A percentile compares a stretch with the other conserved stretches of the same genome.
phyloP scores from a whole-genome alignment of 2,329 filamentous ascomycete genomes.

The Sarocladium oryzae region DNA sequence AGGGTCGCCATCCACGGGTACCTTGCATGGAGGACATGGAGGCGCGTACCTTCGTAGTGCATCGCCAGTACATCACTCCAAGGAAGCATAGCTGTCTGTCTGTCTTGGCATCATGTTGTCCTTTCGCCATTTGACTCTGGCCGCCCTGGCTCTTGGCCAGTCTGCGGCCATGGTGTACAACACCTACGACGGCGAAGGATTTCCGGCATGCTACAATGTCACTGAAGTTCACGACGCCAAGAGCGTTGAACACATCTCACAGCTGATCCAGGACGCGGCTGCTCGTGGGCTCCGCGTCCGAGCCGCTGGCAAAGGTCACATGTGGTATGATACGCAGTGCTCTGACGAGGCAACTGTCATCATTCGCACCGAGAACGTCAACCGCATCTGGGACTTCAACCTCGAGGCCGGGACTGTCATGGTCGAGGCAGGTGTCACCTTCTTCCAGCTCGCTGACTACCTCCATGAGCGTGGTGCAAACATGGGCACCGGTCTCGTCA shows the following conservation, averaged over 20 bases:
- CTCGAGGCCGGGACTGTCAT: constrained; percentile 37
- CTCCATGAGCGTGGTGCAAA: constrained; percentile 39
- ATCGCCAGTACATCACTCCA: background rate
- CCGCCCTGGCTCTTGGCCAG: background rate
- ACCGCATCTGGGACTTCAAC: constrained; percentile 36
- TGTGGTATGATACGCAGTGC: constrained; percentile 50
- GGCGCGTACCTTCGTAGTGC: background rate
- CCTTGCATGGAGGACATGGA: background rate
- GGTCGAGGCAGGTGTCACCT: constrained; percentile 45
- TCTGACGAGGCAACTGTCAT: constrained; percentile 42
- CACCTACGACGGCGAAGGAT: constrained; percentile 43
- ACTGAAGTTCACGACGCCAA: constrained; percentile 36
- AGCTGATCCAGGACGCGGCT: constrained; percentile 34
- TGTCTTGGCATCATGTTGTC: constrained; percentile 7
- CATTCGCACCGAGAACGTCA: constrained; percentile 38
- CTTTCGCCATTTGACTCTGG: background rate
- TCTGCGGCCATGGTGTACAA: constrained; percentile 27
- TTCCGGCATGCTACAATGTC: constrained; percentile 40
- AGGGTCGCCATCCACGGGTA: background rate
- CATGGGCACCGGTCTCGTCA: constrained; percentile 44
- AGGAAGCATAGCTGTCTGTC: background rate
- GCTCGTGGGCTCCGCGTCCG: constrained; percentile 33
- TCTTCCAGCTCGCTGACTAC: constrained; percentile 43
- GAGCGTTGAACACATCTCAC: constrained; percentile 36
- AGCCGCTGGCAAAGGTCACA: constrained; percentile 43